A percentile compares a stretch with the other conserved stretches of the same genome.
Evolutionary conservation across 306 rosid genomes (phyloP).

Genomic region (Sphenostylis stenocarpa): DNA sequence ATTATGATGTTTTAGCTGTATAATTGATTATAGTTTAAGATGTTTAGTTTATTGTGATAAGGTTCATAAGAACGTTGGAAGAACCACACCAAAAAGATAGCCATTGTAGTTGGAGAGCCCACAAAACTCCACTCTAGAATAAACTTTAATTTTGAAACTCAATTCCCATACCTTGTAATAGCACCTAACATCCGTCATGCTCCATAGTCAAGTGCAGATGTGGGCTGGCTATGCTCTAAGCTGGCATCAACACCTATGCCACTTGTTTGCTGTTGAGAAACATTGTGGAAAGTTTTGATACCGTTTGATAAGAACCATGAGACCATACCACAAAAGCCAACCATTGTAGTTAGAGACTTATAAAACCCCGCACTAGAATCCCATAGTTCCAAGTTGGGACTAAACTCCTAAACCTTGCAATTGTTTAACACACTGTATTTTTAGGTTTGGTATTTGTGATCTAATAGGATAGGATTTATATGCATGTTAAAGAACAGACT

Average conservation of each 20-base stretch:
- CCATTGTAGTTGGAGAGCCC: neutral
- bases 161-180: neutral
- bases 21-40: slow-evolving; percentile 1
- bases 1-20: neutral
- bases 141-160: neutral
- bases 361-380: neutral
- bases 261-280: neutral
- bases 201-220: too few species aligned
- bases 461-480: neutral
- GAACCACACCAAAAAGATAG: neutral
- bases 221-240: neutral
- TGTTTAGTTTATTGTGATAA: neutral
- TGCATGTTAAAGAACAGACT: neutral
- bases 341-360: neutral
- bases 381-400: neutral
- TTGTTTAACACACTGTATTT: neutral
- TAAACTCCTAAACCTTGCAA: neutral
- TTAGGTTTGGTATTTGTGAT: neutral
- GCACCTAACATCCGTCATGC: neutral
- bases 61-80: neutral
- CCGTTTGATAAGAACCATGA: neutral
- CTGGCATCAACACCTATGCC: neutral
- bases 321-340: neutral
- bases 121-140: neutral
- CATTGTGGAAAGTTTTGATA: neutral